These are phyloP conservation scores for Metschnikowia orientalis DNA, from an alignment of 805 yeast species.

Conservation along the genomic window DNA sequence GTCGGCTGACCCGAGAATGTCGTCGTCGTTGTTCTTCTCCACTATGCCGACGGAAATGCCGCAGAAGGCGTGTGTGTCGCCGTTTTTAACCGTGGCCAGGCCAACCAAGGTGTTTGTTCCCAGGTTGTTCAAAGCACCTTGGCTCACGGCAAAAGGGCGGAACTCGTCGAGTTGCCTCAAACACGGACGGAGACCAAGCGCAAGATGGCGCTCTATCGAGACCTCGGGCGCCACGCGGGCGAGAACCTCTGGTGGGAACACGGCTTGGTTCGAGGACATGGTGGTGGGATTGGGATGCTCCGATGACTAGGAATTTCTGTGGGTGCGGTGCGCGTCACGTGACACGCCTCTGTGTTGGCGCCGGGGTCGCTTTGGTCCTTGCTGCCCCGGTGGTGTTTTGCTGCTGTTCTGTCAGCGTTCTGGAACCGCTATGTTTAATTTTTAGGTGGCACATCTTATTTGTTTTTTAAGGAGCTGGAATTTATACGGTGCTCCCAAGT, in stretches of 20 bases:
- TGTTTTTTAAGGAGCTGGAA: too few relatives aligned
- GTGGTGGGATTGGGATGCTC: background rate
- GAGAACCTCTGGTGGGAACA: constrained; percentile 76
- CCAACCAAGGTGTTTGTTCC: constrained; percentile 47
- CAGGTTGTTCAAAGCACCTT: constrained; percentile 35
- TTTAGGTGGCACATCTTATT: too few relatives aligned
- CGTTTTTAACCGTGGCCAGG: constrained; percentile 63
- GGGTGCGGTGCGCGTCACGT: constrained; percentile 6
- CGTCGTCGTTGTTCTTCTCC: constrained; percentile 42
- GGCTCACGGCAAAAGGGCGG: constrained; percentile 44
- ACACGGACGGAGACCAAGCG: constrained; percentile 72
- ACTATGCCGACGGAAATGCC: constrained; percentile 64
- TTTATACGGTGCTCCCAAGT: too few relatives aligned
- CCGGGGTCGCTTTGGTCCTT: too few relatives aligned
- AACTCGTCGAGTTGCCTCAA: constrained; percentile 69
- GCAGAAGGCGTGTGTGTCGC: constrained; percentile 70
- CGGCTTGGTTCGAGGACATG: constrained; percentile 27
- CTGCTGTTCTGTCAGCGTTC: too few relatives aligned
- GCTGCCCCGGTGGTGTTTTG: too few relatives aligned
- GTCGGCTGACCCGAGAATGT: constrained; percentile 22
- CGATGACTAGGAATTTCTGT: too few relatives aligned
- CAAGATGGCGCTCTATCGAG: constrained; percentile 72
- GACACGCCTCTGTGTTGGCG: too few relatives aligned
- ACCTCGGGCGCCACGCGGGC: constrained; percentile 84
- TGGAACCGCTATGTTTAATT: too few relatives aligned